A percentile compares a stretch with the other conserved stretches of the same genome.
These are phyloP conservation scores for Aspergillus tubingensis DNA, from an alignment of 2,329 filamentous ascomycete genomes.

Conservation along the genomic window DNA sequence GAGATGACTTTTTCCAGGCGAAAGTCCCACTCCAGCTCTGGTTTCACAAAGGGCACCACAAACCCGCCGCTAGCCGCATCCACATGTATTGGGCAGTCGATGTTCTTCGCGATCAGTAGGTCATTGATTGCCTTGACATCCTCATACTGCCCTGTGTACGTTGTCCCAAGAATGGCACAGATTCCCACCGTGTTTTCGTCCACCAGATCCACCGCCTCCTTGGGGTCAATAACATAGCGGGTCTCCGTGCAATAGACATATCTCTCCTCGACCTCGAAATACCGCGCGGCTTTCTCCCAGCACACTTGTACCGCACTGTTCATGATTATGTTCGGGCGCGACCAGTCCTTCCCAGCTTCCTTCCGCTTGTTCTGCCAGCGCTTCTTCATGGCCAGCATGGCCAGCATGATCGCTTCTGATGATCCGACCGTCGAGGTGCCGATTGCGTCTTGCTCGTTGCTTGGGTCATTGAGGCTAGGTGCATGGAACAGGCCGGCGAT, in stretches of 20 bases:
- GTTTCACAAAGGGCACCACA: conserved; percentile 45
- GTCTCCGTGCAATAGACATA: conserved; percentile 52
- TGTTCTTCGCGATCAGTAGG: conserved; percentile 57
- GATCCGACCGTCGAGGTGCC: conserved; percentile 72
- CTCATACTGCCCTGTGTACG: conserved; percentile 74
- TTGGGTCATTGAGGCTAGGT: conserved; percentile 53
- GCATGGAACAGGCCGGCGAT: conserved; percentile 65
- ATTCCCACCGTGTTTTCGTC: conserved; percentile 78
- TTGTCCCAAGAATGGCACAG: conserved; percentile 70
- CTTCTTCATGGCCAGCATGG: conserved; percentile 73
- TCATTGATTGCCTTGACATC: conserved; percentile 68
- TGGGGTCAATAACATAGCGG: conserved; percentile 67
- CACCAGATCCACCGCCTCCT: conserved; percentile 65
- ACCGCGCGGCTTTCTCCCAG: conserved; percentile 71
- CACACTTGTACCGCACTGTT: conserved; percentile 72
- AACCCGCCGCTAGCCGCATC: conserved; percentile 48
- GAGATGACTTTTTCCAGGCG: conserved; percentile 40
- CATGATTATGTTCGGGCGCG: conserved; percentile 73
- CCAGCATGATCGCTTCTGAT: conserved; percentile 70
- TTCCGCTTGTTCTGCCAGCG: conserved; percentile 67
- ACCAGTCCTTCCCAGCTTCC: conserved; percentile 62
- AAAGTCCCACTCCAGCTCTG: conserved; percentile 33
- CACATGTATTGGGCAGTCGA: conserved; percentile 57
- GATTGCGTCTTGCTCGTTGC: conserved; percentile 57
- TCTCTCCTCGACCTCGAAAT: conserved; percentile 68